Evolutionary conservation across 352 stramenopile species (phyloP), one percentile per base, ranked within the genome.

Genomic region (Phytophthora brassicae): DNA sequence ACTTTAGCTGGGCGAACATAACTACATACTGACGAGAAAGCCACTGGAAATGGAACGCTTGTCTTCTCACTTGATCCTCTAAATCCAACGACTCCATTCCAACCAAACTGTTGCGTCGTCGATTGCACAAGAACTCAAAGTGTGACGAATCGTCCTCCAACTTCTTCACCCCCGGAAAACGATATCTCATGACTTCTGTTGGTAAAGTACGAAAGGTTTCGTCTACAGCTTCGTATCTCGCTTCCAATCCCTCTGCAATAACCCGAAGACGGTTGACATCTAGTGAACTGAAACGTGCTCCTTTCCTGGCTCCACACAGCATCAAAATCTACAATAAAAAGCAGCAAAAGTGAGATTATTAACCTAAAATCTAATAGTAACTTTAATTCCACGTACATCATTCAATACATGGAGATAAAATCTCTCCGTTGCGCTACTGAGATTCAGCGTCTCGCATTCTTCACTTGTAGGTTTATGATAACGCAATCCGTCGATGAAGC

Each of bases 381-480:
- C 6, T 13, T 14, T 22, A 22, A 39, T n/a, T 4, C 7, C 9
- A 55, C 73, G 29, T 81, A 95, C 86, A 56, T 95, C 86, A 31
- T 82, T 89, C 1, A 93, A 72, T 6, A 67, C 66, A 56, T 95
- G 86, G n/a, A 95, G 58, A 49, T 74, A 84, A 20, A 95, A 70
- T 1, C 86, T 75, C 60, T 94, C 86, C 0, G 69, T 86, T 36
- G 79, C 81, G 53, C 82, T 91, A 53, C 74, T 84, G 14, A 95
- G 57, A 54, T 92, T 93, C 31, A 92, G 70, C 38, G 77, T 64
- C 26, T 72, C 56, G 52, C 81, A 81, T 62, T 95, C 86, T 23
- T 86, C 74, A 4, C 69, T 39, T n/a, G 84, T 93, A 6, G 86
- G 86, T 26, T 90, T 91, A 62, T 95, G 86, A 56, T 91, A 95